Conservation (phyloP, 768 basidiomycete species). For the Lactifluus rugatus region DNA sequence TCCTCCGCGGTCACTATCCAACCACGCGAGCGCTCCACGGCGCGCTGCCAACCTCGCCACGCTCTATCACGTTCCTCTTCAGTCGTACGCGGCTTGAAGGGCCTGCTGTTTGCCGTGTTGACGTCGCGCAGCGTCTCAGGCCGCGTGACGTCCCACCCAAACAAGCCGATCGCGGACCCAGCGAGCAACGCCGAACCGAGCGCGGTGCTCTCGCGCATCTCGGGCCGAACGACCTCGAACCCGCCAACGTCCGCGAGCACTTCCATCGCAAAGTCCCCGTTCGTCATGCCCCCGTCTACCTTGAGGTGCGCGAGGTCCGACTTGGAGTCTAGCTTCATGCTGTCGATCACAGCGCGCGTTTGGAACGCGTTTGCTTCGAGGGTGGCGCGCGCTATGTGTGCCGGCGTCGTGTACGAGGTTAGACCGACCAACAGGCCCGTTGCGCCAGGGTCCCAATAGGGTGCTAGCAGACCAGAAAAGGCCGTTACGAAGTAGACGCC, state of each 20-base stretch:
- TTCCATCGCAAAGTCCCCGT: slow-evolving; percentile 81
- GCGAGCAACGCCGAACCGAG: slow-evolving; percentile 92
- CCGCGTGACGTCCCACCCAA: slow-evolving; percentile 82
- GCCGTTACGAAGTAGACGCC: slow-evolving; percentile 97
- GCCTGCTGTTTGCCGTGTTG: slow-evolving; percentile 71
- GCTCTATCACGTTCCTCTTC: slow-evolving; percentile 49
- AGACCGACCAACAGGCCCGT: slow-evolving; percentile 79
- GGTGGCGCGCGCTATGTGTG: slow-evolving; percentile 90
- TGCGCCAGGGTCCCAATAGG: slow-evolving; percentile 95
- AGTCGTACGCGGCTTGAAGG: slow-evolving; percentile 51
- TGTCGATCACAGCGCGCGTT: slow-evolving; percentile 89
- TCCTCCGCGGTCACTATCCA: slow-evolving; percentile 59
- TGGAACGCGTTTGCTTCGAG: slow-evolving; percentile 96
- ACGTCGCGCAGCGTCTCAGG: slow-evolving; percentile 80
- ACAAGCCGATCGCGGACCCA: slow-evolving; percentile 75
- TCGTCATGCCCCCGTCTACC: slow-evolving; percentile 99
- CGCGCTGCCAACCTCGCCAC: slow-evolving; percentile 81
- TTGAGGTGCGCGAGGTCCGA: slow-evolving; percentile 74
- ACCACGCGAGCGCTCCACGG: slow-evolving; percentile 70
- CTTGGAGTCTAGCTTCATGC: slow-evolving; percentile 87
- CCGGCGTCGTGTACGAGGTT: slow-evolving; percentile 80
- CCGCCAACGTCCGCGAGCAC: slow-evolving; percentile 85
- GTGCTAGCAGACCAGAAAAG: slow-evolving; percentile 91
- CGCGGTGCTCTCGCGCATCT: slow-evolving; percentile 97
- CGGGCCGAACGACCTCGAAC: slow-evolving; percentile 83